Evolutionary conservation across 805 yeast species (phyloP).

Genomic region (Lipomyces chichibuensis): DNA sequence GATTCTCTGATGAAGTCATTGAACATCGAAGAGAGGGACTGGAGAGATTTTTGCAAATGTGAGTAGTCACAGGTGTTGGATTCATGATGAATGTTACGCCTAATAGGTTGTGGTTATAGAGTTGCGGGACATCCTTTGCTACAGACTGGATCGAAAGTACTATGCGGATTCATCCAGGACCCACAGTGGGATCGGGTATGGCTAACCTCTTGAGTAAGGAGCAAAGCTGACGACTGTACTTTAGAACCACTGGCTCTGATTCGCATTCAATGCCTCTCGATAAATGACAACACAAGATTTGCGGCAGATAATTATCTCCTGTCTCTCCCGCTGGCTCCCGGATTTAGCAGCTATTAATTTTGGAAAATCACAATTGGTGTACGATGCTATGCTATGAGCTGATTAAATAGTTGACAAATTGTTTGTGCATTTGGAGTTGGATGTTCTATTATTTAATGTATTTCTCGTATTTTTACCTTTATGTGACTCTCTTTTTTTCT

Average conservation of each 20-base stretch:
- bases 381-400: neutral
- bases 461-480: neutral
- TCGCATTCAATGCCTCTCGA: neutral
- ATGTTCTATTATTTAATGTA: neutral
- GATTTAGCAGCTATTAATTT: neutral
- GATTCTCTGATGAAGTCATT: conserved; percentile 80
- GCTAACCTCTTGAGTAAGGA: neutral
- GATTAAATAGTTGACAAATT: neutral
- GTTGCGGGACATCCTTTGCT: conserved; percentile 93
- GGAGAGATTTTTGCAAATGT: conserved; percentile 67
- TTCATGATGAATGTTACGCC: neutral
- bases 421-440: conserved; percentile 1
- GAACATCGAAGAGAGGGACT: conserved; percentile 82
- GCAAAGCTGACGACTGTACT: neutral
- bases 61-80: conserved; percentile 24
- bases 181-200: conserved; percentile 67
- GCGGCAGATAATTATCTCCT: neutral
- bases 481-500: neutral
- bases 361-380: neutral
- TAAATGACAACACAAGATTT: neutral
- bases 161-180: conserved; percentile 84
- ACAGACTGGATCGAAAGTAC: conserved; percentile 80
- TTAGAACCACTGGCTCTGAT: conserved; percentile 13
- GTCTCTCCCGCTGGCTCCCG: neutral
- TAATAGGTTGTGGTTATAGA: conserved; percentile 40